Percentiles rank a stretch among this genome's conserved stretches.
phyloP scores from a whole-genome alignment of 108 stramenopile species.

The Skeletonema costatum region DNA sequence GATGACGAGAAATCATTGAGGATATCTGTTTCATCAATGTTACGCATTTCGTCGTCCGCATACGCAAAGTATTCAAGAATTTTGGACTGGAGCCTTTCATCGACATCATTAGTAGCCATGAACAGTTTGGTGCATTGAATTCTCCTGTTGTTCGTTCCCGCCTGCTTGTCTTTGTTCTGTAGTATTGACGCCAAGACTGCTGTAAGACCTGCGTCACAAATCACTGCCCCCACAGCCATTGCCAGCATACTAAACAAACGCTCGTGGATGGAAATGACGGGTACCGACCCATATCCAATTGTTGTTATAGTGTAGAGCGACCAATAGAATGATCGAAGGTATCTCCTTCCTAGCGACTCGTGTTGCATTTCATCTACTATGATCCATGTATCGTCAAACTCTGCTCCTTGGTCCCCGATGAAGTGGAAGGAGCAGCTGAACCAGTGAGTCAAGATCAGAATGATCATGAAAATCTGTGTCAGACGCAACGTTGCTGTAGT shows the following conservation, averaged over 20 bases:
- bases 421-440: constrained; percentile 44
- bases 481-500: constrained; percentile 45
- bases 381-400: constrained; percentile 31
- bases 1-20: constrained; percentile 36
- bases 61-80: constrained; percentile 51
- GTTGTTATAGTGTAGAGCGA: constrained; percentile 57
- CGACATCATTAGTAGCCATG: constrained; percentile 35
- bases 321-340: constrained; percentile 56
- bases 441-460: constrained; percentile 52
- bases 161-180: constrained; percentile 54
- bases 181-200: constrained; percentile 58
- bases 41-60: constrained; percentile 45
- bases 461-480: constrained; percentile 42
- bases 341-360: constrained; percentile 21
- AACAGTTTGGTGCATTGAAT: constrained; percentile 52
- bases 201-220: constrained; percentile 69
- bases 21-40: constrained; percentile 45
- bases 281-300: constrained; percentile 61
- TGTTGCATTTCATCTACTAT: constrained; percentile 24
- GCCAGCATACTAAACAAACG: constrained; percentile 53
- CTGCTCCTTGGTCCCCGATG: constrained; percentile 25
- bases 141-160: constrained; percentile 47
- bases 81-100: constrained; percentile 8
- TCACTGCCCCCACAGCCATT: constrained; percentile 63
- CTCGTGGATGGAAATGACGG: constrained; percentile 48